Conservation (phyloP, 305 asterid species). For the Solanum aculeatissimum region DNA sequence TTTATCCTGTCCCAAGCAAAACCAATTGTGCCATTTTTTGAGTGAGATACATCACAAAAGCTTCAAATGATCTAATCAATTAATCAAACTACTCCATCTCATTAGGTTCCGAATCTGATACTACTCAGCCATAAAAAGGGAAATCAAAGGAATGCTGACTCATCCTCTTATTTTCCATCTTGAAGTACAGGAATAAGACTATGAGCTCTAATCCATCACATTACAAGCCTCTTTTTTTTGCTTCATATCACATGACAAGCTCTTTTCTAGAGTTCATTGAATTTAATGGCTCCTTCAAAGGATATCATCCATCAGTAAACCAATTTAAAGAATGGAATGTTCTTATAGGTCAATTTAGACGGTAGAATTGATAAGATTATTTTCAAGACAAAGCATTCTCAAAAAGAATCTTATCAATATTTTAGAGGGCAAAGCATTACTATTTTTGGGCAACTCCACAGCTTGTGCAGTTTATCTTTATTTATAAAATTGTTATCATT, state of each 20-base stretch:
- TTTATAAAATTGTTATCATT: no score
- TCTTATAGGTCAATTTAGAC: neutral
- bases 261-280: neutral
- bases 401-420: neutral
- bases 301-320: neutral
- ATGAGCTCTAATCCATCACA: neutral
- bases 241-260: neutral
- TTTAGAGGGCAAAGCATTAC: neutral
- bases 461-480: no score
- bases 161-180: neutral
- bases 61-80: neutral
- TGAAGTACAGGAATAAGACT: neutral
- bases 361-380: neutral
- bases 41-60: neutral
- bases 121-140: neutral
- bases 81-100: neutral
- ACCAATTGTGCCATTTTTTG: neutral
- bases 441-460: neutral
- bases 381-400: neutral
- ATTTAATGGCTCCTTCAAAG: neutral
- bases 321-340: neutral
- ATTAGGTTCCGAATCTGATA: neutral
- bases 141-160: neutral
- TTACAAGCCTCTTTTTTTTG: neutral
- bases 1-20: neutral